Evolutionary conservation across 176 grass and related monocot genomes (phyloP), one percentile per base, ranked within the genome.

Genomic region (Avena sativa): DNA sequence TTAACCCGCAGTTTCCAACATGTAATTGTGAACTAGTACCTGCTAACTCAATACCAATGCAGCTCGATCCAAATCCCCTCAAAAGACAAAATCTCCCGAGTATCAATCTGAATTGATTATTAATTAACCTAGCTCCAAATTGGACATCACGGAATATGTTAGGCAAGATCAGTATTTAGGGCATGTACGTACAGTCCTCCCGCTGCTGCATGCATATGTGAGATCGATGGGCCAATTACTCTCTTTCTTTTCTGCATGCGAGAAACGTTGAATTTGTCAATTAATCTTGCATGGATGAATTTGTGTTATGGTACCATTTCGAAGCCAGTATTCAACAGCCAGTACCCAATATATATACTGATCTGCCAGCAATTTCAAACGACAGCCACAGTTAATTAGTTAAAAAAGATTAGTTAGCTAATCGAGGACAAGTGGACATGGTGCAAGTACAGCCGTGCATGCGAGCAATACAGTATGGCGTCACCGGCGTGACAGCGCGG

Each of bases 281-380:
- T 5, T 46, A 46, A 46, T 52, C 36, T 19, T 12, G 15, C 11
- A 63, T 86, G 0, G 51, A 78, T 1, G 15, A 46, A 32, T 32
- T 32, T 32, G 30, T 32, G 30, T 32, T 32, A 32, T 32, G 30
- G 30, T 32, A 32, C 30, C 30, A 32, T 32, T 32, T 32, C 30
- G 30, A 32, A 32, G 17, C 36, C 36, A 32, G 30, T 32, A 32
- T 38, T 4, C 20, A 1, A 10, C 2, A 62, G 3, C 48, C 58
- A n/a, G 66, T 69, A 23, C 53, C 19, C 51, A 57, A 32, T 23
- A 55, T 21, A 57, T 47, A 70, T 43, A 13, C 69, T 56, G 79
- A 87, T 76, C 30, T 46, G 57, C 55, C 48, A 87, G 70, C 46
- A 81, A 8, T 87, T 74, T 87, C 67, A 73, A 87, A 81, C 74